A percentile compares a stretch with the other conserved stretches of the same genome.
Evolutionary conservation across 495 filamentous ascomycete species (phyloP).

Genomic region (Penicillium roqueforti): DNA sequence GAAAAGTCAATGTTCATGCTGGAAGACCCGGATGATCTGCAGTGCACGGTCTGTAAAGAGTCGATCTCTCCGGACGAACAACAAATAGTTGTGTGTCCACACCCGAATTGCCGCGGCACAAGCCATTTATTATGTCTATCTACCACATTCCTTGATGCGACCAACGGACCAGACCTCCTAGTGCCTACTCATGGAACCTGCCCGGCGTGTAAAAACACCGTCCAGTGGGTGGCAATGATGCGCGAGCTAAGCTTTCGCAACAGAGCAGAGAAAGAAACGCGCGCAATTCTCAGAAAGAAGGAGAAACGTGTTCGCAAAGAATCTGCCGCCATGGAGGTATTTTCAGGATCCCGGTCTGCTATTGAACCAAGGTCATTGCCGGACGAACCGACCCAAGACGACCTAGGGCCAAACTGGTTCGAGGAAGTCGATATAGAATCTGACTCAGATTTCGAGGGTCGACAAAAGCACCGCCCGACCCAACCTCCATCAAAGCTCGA

Average conservation of each 20-base stretch:
- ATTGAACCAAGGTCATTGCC: background rate
- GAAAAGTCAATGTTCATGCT: slow-evolving; percentile 66
- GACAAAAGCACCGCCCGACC: slow-evolving; percentile 12
- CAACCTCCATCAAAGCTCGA: slow-evolving; percentile 25
- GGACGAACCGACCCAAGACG: slow-evolving; percentile 24
- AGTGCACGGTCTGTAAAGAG: slow-evolving; percentile 61
- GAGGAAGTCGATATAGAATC: slow-evolving; percentile 34
- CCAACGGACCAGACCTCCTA: slow-evolving; percentile 41
- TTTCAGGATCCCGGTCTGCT: background rate
- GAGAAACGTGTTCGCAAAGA: slow-evolving; percentile 23
- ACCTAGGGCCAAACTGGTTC: slow-evolving; percentile 38
- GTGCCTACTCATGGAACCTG: slow-evolving; percentile 70
- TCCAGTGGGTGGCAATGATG: slow-evolving; percentile 74
- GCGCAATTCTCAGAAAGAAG: slow-evolving; percentile 57
- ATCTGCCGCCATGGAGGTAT: background rate
- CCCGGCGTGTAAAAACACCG: slow-evolving; percentile 58
- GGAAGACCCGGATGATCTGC: slow-evolving; percentile 50
- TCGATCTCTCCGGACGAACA: slow-evolving; percentile 44
- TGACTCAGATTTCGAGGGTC: slow-evolving; percentile 24
- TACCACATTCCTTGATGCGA: slow-evolving; percentile 51
- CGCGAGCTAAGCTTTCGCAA: slow-evolving; percentile 72
- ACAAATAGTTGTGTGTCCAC: slow-evolving; percentile 66
- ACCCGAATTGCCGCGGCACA: slow-evolving; percentile 57
- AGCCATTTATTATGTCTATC: slow-evolving; percentile 79
- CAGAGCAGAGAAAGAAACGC: slow-evolving; percentile 62